phyloP scores from a whole-genome alignment of 2,329 filamentous ascomycete species.

The Hypoxylon sp. region DNA sequence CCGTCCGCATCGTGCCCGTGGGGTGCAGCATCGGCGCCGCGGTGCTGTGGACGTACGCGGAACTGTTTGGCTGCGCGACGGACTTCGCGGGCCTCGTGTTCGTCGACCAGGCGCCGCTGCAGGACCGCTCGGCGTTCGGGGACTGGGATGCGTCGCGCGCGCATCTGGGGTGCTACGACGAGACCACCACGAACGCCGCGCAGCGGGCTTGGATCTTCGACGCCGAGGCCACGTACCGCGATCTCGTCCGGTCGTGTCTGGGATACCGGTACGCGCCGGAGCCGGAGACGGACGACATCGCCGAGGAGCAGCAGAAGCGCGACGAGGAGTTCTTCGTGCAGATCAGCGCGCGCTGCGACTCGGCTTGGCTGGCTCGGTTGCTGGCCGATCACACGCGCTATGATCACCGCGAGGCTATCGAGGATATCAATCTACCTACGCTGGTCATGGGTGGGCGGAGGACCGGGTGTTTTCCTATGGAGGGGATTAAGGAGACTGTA shows the following conservation, averaged over 20 bases:
- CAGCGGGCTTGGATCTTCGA: conserved; percentile 61
- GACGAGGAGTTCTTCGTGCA: conserved; percentile 50
- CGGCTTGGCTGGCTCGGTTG: conserved; percentile 50
- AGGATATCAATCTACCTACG: conserved; percentile 46
- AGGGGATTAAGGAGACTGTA: conserved; percentile 51
- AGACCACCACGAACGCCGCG: conserved; percentile 47
- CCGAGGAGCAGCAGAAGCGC: conserved; percentile 33
- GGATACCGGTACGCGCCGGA: conserved; percentile 48
- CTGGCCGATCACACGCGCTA: conserved; percentile 53
- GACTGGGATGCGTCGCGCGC: conserved; percentile 46
- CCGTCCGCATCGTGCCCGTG: conserved; percentile 44
- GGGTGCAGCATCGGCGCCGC: conserved; percentile 54
- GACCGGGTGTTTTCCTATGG: conserved; percentile 51
- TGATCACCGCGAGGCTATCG: conserved; percentile 53
- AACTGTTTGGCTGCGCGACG: conserved; percentile 48
- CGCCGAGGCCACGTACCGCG: conserved; percentile 46
- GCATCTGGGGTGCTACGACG: conserved; percentile 51
- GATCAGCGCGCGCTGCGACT: conserved; percentile 48
- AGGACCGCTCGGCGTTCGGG: conserved; percentile 48
- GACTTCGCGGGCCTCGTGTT: conserved; percentile 49
- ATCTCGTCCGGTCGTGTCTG: conserved; percentile 48
- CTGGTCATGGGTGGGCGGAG: conserved; percentile 50
- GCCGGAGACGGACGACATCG: conserved; percentile 35
- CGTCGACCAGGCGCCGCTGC: conserved; percentile 53
- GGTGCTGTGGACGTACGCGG: conserved; percentile 52